Percentiles rank a stretch among this genome's conserved stretches.
These are phyloP conservation scores for Pleodorina starrii DNA, from an alignment of 139 green algal genomes.

Conservation along the genomic window DNA sequence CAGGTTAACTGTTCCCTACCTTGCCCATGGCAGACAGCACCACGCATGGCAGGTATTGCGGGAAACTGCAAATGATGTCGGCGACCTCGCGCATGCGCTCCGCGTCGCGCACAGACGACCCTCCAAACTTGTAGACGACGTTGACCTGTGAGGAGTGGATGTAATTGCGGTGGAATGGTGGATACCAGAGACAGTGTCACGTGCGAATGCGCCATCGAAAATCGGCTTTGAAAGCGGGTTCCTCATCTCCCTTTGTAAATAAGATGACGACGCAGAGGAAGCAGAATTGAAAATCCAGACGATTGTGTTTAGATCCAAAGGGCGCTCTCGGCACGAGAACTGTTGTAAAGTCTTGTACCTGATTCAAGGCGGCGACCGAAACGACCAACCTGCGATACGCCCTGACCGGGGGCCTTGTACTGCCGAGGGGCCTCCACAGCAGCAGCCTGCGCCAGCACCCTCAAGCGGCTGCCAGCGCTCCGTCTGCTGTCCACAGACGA, in stretches of 20 bases:
- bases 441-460: slow-evolving; percentile 1
- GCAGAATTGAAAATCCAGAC: too few relatives aligned
- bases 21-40: slow-evolving; percentile 99
- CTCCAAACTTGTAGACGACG: slow-evolving; percentile 98
- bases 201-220: not conserved
- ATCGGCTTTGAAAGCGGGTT: not conserved
- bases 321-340: not conserved
- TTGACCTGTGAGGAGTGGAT: slow-evolving; percentile 65
- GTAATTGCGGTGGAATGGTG: not conserved
- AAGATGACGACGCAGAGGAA: too few relatives aligned
- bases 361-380: not conserved
- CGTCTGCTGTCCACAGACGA: not conserved
- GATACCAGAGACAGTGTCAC: not conserved
- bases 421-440: not conserved
- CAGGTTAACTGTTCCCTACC: slow-evolving; percentile 65
- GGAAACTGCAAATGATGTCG: slow-evolving; percentile 93
- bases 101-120: slow-evolving; percentile 92
- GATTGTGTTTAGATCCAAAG: too few relatives aligned
- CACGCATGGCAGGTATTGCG: slow-evolving; percentile 88
- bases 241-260: too few relatives aligned
- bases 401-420: slow-evolving; percentile 51
- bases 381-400: slow-evolving; percentile 44
- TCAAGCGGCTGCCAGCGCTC: not conserved
- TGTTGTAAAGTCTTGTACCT: not conserved
- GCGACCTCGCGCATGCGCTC: slow-evolving; percentile 94